phyloP scores from a whole-genome alignment of 495 filamentous ascomycete species.

The Copromyces sp. region DNA sequence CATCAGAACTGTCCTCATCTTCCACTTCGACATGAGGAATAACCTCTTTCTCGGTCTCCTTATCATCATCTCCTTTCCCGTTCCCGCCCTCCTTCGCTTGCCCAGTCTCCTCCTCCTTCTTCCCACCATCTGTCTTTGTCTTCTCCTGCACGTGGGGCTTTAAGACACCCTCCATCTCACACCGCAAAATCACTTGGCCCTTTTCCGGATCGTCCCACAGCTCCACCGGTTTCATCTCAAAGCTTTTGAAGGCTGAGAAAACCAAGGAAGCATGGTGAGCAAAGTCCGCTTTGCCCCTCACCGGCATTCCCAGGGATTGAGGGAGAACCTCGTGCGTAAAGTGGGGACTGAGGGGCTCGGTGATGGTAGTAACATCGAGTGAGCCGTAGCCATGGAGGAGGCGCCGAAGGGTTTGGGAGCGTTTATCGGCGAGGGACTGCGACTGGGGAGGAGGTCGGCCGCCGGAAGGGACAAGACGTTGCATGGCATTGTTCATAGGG shows the following conservation, averaged over 20 bases:
- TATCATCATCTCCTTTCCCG: background rate
- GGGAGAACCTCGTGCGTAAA: conserved; percentile 32
- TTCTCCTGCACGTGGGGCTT: conserved; percentile 4
- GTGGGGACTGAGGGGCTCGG: conserved; percentile 17
- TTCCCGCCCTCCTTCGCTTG: background rate
- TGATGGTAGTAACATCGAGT: conserved; percentile 23
- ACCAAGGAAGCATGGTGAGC: conserved; percentile 23
- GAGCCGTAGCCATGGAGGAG: conserved; percentile 28
- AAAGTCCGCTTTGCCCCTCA: conserved; percentile 24
- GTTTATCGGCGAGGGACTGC: background rate
- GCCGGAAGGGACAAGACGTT: background rate
- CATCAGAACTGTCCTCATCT: background rate
- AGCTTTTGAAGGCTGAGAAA: conserved; percentile 28
- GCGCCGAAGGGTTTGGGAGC: conserved; percentile 16
- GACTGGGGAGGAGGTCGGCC: background rate
- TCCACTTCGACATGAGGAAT: background rate
- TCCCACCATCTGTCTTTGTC: background rate
- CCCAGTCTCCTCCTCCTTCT: background rate
- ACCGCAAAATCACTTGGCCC: conserved; percentile 23
- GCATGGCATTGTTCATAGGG: background rate
- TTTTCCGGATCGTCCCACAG: conserved; percentile 24
- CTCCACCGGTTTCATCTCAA: conserved; percentile 26
- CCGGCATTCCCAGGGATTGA: conserved; percentile 24
- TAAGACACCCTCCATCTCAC: conserved; percentile 24
- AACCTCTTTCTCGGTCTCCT: background rate